Percentiles rank a stretch among this genome's conserved stretches.
These are phyloP conservation scores for Ogataea angusta DNA, from an alignment of 805 yeast species.

Conservation along the genomic window DNA sequence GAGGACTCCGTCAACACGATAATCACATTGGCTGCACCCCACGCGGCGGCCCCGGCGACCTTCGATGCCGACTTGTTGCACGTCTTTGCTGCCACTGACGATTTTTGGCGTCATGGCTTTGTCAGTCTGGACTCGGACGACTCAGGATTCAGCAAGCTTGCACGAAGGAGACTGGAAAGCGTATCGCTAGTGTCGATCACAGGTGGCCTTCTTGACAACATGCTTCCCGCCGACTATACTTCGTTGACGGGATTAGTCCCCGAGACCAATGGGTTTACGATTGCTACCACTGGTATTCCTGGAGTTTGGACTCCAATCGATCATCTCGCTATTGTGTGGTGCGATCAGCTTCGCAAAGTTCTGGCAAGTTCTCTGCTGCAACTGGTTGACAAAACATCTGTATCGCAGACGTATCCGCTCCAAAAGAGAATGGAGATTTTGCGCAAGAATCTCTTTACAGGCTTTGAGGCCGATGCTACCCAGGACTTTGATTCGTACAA, in stretches of 20 bases:
- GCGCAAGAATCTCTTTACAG: slow-evolving; percentile 45
- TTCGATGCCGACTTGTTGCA: slow-evolving; percentile 84
- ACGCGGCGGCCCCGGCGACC: slow-evolving; percentile 86
- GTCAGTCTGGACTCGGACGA: slow-evolving; percentile 18
- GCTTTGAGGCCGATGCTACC: slow-evolving; percentile 46
- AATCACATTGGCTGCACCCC: slow-evolving; percentile 86
- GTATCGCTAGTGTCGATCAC: slow-evolving; percentile 80
- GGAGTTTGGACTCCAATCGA: slow-evolving; percentile 92
- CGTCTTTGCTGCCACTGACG: slow-evolving; percentile 69
- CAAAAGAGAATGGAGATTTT: slow-evolving; percentile 57
- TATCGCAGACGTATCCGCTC: slow-evolving; percentile 51
- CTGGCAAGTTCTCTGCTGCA: slow-evolving; percentile 59
- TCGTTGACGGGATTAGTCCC: slow-evolving; percentile 71
- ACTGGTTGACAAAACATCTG: slow-evolving; percentile 47
- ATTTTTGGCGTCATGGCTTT: slow-evolving; percentile 74
- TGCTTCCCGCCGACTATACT: slow-evolving; percentile 89
- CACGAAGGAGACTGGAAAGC: slow-evolving; percentile 47
- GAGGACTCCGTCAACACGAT: slow-evolving; percentile 77
- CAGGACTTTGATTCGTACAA: slow-evolving; percentile 27
- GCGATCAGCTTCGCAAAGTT: slow-evolving; percentile 74
- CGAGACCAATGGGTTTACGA: slow-evolving; percentile 71
- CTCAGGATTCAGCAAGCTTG: slow-evolving; percentile 29
- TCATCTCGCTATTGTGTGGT: slow-evolving; percentile 96
- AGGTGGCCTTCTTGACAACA: slow-evolving; percentile 77
- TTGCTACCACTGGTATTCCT: slow-evolving; percentile 82